A percentile compares a stretch with the other conserved stretches of the same genome.
phyloP scores from a whole-genome alignment of 139 green algal genomes.

The Chlamydomonas asymmetrica region DNA sequence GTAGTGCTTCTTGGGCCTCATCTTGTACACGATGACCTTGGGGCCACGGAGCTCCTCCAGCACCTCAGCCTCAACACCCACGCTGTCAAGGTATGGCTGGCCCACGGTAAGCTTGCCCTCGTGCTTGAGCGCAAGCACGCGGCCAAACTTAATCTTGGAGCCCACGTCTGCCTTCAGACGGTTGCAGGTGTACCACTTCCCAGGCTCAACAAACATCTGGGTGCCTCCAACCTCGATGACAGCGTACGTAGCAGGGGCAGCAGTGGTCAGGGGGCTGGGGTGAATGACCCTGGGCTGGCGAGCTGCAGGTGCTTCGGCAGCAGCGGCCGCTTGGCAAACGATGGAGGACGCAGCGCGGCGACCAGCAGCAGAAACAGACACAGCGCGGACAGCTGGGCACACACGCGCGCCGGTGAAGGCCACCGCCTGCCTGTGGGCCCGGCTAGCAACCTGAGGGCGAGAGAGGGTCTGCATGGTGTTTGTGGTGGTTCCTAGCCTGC shows the following conservation, averaged over 20 bases:
- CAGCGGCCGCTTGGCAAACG: slow-evolving; percentile 47
- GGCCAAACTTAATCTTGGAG: slow-evolving; percentile 81
- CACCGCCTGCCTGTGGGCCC: not conserved
- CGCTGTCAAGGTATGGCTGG: slow-evolving; percentile 85
- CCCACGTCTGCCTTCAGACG: slow-evolving; percentile 81
- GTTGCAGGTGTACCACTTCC: slow-evolving; percentile 92
- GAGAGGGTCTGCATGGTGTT: not conserved
- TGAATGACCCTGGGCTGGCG: no score
- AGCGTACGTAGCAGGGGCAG: slow-evolving; percentile 72
- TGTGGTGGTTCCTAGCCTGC: slow-evolving; percentile 2
- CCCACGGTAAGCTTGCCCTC: slow-evolving; percentile 80
- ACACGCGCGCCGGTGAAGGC: not conserved
- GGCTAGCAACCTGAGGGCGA: not conserved
- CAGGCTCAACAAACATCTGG: slow-evolving; percentile 92
- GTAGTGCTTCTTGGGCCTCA: slow-evolving; percentile 96
- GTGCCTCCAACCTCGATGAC: slow-evolving; percentile 87
- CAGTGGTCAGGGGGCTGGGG: slow-evolving; percentile 43
- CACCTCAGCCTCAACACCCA: slow-evolving; percentile 84
- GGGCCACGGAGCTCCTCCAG: slow-evolving; percentile 87
- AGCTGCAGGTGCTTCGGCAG: slow-evolving; percentile 12
- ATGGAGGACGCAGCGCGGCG: no score
- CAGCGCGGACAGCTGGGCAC: not conserved
- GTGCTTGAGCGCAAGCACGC: slow-evolving; percentile 87
- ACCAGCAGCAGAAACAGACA: no score
- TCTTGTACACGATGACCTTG: slow-evolving; percentile 93